Evolutionary conservation across 2,329 filamentous ascomycete species (phyloP).

Genomic region (Lecanosticta acicola): DNA sequence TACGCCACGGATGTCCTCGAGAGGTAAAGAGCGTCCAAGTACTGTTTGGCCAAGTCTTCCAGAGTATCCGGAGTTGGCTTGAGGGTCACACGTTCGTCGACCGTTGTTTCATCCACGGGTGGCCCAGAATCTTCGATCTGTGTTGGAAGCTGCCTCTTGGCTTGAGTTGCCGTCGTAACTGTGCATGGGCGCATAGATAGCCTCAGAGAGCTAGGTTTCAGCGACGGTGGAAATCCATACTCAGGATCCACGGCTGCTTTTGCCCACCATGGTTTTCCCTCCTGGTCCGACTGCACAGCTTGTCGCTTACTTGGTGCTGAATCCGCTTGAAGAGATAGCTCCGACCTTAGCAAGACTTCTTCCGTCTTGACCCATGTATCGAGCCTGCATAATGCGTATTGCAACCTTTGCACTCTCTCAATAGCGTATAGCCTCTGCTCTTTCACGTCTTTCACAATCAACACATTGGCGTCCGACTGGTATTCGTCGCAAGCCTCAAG

Average conservation of each 20-base stretch:
- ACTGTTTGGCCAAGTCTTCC: conserved; percentile 32
- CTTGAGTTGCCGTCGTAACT: neutral
- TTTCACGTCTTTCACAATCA: conserved; percentile 57
- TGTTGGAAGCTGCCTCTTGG: neutral
- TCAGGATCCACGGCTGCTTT: conserved; percentile 12
- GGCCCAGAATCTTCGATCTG: neutral
- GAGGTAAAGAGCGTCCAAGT: conserved; percentile 44
- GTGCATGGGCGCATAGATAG: neutral
- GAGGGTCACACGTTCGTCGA: neutral
- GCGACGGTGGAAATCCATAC: neutral
- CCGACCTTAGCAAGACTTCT: conserved; percentile 39
- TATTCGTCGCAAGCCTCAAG: conserved; percentile 55
- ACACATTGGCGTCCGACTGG: conserved; percentile 45
- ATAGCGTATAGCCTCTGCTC: conserved; percentile 54
- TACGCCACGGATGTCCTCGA: conserved; percentile 70
- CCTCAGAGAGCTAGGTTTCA: neutral
- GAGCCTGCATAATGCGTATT: conserved; percentile 65
- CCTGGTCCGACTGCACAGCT: conserved; percentile 9
- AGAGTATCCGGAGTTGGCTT: conserved; percentile 14
- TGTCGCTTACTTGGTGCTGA: conserved; percentile 21
- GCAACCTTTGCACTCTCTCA: conserved; percentile 57
- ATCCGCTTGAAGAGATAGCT: conserved; percentile 29
- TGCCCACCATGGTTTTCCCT: conserved; percentile 24
- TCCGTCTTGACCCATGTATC: conserved; percentile 60
- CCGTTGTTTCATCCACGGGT: neutral